Conservation (phyloP, 768 basidiomycete genomes). For the Inosperma sp. region DNA sequence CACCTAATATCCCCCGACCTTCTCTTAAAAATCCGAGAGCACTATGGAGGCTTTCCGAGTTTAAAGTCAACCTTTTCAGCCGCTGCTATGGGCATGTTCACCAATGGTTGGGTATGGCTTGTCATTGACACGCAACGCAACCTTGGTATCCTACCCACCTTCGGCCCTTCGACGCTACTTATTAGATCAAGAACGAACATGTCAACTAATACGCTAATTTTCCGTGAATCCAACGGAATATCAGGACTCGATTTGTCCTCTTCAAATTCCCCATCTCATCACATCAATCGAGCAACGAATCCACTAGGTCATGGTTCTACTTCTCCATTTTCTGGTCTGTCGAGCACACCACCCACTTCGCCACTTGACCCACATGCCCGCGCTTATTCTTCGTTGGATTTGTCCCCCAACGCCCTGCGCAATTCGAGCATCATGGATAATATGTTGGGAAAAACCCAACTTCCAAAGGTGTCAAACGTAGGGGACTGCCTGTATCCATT, state of each 20-base stretch:
- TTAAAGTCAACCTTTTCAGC: conserved; percentile 75
- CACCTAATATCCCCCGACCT: conserved; percentile 34
- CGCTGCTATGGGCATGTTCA: conserved; percentile 72
- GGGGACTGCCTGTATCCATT: conserved; percentile 66
- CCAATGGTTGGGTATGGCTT: conserved; percentile 84
- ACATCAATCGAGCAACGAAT: neutral
- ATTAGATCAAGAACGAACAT: conserved; percentile 50
- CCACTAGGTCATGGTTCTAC: conserved; percentile 17
- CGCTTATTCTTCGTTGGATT: conserved; percentile 11
- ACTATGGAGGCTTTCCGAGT: conserved; percentile 61
- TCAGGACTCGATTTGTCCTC: conserved; percentile 32
- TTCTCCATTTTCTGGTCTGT: conserved; percentile 20
- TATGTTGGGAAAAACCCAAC: too few relatives aligned
- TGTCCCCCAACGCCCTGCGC: too few relatives aligned
- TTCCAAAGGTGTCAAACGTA: conserved; percentile 23
- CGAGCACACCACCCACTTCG: conserved; percentile 22
- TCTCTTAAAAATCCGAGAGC: conserved; percentile 31
- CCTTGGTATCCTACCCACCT: conserved; percentile 75
- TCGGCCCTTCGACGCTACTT: conserved; percentile 85
- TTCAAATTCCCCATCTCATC: conserved; percentile 28
- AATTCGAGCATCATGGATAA: too few relatives aligned
- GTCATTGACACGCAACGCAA: conserved; percentile 62
- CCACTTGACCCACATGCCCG: conserved; percentile 19
- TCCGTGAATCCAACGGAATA: conserved; percentile 24
- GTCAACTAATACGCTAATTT: conserved; percentile 15